Percentiles rank a stretch among this genome's conserved stretches.
Evolutionary conservation across 768 basidiomycete genomes (phyloP).

Genomic region (Amanita phalloides): DNA sequence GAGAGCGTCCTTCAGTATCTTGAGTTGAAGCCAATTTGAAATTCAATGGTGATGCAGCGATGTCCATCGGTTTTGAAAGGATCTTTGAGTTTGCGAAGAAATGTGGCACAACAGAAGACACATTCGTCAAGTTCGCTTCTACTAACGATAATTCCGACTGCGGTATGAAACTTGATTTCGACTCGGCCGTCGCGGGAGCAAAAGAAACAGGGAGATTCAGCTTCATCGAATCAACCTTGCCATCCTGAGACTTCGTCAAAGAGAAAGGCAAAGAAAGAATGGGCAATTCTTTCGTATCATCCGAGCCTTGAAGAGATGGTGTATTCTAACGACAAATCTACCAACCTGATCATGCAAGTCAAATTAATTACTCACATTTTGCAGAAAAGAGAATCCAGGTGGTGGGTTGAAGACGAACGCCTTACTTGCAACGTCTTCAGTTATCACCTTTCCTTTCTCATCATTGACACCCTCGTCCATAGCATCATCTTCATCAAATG

Average conservation of each 20-base stretch:
- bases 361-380: conserved; percentile 32
- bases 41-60: conserved; percentile 15
- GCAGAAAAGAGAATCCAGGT: conserved; percentile 56
- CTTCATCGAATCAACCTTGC: background rate
- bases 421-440: conserved; percentile 47
- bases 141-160: background rate
- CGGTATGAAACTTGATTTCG: background rate
- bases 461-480: conserved; percentile 30
- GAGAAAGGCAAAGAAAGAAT: conserved; percentile 57
- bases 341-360: background rate
- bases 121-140: background rate
- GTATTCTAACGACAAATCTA: background rate
- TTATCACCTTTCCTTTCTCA: conserved; percentile 30
- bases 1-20: background rate
- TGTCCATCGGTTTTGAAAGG: conserved; percentile 28
- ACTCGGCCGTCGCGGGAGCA: background rate
- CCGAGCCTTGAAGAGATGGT: conserved; percentile 25
- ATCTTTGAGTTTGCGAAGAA: conserved; percentile 50
- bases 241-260: conserved; percentile 18
- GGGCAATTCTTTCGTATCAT: conserved; percentile 53
- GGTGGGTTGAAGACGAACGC: conserved; percentile 51
- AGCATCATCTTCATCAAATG: conserved; percentile 42
- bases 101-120: conserved; percentile 35
- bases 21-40: conserved; percentile 8
- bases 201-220: background rate